Evolutionary conservation across 2,329 filamentous ascomycete genomes (phyloP), one percentile per base, ranked within the genome.

Genomic region (Apiospora saccharicola): DNA sequence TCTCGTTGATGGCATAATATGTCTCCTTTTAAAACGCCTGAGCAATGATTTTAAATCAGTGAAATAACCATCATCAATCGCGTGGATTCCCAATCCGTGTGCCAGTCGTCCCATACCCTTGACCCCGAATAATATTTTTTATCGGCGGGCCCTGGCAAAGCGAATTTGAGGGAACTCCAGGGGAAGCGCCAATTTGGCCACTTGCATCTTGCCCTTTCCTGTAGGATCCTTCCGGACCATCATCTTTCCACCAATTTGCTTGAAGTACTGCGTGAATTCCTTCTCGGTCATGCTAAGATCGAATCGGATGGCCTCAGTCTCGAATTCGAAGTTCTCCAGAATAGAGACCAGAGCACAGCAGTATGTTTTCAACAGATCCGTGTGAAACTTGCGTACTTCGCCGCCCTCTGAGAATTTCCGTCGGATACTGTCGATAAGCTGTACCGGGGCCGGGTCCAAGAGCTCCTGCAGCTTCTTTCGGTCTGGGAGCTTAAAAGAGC

Each of bases 101-200:
- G 10, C 30, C 34, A 41, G 30, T 41, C 30, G 4, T 22, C 34
- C 30, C 19, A 41, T 64, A 1, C n/a, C n/a, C 24, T 68, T 13
- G 41, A 26, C n/a, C n/a, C 24, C 46, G 12, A n/a, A 26, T 68
- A 46, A 47, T 19, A n/a, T 6, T 8, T 43, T 43, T n/a, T 47
- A 46, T 7, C 67, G 67, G n/a, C 67, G 67, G 37, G 37, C 37
- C 67, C n/a, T 34, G 67, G 37, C 71, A 70, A 79, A 79, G 73
- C 80, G 78, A 75, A 83, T 78, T 84, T 92, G 95, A 1, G 96
- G 96, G 80, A 98, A 98, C 73, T 91, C 88, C 67, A 98, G 84
- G 3, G 96, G 96, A 74, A 98, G 82, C 77, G 88, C 90, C 77
- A 98, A 84, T 76, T 90, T 90, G 16, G 93, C 95, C 69, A 95